Conservation (phyloP, 352 stramenopile species). For the Phytophthora foliorum region DNA sequence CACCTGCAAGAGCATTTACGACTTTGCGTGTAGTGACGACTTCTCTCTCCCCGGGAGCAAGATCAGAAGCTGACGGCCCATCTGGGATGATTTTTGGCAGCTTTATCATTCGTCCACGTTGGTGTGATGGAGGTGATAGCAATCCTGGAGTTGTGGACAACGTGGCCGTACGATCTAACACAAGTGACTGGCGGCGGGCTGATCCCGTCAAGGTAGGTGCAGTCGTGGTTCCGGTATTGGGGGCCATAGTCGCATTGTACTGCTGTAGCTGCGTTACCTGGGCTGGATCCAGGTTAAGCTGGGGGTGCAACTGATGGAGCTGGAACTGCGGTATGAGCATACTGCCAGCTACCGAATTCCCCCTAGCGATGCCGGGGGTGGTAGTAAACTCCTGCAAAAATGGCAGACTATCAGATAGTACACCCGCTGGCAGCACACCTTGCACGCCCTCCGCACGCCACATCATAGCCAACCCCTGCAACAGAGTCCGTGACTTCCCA, state of each 20-base stretch:
- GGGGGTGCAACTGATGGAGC: constrained; percentile 8
- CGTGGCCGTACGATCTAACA: neutral
- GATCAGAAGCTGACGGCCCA: neutral
- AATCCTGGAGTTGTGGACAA: neutral
- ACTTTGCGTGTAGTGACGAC: neutral
- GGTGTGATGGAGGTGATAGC: constrained; percentile 5
- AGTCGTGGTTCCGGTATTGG: neutral
- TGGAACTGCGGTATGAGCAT: constrained; percentile 7
- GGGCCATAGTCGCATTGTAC: neutral
- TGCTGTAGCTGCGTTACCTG: constrained; percentile 19
- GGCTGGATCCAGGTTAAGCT: constrained; percentile 12
- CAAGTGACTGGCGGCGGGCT: constrained; percentile 1
- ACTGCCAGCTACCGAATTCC: constrained; percentile 8
- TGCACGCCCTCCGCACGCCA: constrained; percentile 68
- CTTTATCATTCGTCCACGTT: constrained; percentile 8
- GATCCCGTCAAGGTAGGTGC: neutral
- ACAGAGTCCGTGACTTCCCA: constrained; percentile 63
- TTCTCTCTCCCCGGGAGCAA: neutral
- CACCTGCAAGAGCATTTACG: constrained; percentile 1
- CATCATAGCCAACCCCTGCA: constrained; percentile 71
- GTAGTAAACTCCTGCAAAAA: constrained; percentile 58
- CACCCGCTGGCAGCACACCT: constrained; percentile 47
- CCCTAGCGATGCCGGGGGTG: neutral
- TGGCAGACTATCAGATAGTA: constrained; percentile 44
- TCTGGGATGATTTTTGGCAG: constrained; percentile 11